Conservation (phyloP, 2,329 filamentous ascomycete species). For the Plectosphaerella sp. region DNA sequence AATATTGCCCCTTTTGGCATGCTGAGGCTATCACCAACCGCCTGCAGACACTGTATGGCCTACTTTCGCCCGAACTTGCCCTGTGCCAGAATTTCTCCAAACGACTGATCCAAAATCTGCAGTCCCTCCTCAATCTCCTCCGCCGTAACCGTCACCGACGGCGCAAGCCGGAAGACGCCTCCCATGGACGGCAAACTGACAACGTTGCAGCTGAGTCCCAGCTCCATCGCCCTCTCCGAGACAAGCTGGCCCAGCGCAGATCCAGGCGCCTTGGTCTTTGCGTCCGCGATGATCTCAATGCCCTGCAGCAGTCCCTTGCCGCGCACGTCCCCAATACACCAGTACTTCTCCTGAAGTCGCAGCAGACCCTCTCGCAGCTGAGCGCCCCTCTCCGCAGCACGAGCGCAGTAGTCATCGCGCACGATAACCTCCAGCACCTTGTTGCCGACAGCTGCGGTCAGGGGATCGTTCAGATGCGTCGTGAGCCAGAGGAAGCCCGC, state of each 20-base stretch:
- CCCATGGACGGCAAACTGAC: slow-evolving; percentile 41
- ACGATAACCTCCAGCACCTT: slow-evolving; percentile 51
- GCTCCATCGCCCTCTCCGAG: slow-evolving; percentile 35
- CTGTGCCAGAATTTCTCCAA: slow-evolving; percentile 23
- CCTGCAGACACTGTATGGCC: no score
- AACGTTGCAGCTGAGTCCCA: slow-evolving; percentile 45
- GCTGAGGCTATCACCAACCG: no score
- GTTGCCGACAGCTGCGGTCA: slow-evolving; percentile 47
- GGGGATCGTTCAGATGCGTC: slow-evolving; percentile 50
- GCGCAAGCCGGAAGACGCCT: slow-evolving; percentile 46
- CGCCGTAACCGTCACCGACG: slow-evolving; percentile 42
- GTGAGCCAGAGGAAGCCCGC: slow-evolving; percentile 44
- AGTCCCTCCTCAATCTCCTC: slow-evolving; percentile 41
- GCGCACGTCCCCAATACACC: slow-evolving; percentile 48
- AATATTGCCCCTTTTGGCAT: no score
- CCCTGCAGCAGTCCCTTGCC: slow-evolving; percentile 46
- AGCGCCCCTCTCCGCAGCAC: slow-evolving; percentile 33
- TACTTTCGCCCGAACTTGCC: not conserved
- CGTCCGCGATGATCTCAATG: slow-evolving; percentile 43
- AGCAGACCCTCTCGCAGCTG: slow-evolving; percentile 37
- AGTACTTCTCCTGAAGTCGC: slow-evolving; percentile 40
- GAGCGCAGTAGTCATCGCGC: slow-evolving; percentile 38
- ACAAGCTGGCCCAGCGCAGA: slow-evolving; percentile 37
- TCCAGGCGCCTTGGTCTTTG: slow-evolving; percentile 35
- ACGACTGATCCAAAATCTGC: slow-evolving; percentile 44